A percentile compares a stretch with the other conserved stretches of the same genome.
Evolutionary conservation across 345 rosid species (phyloP).

Genomic region (Pugionium cornutum): DNA sequence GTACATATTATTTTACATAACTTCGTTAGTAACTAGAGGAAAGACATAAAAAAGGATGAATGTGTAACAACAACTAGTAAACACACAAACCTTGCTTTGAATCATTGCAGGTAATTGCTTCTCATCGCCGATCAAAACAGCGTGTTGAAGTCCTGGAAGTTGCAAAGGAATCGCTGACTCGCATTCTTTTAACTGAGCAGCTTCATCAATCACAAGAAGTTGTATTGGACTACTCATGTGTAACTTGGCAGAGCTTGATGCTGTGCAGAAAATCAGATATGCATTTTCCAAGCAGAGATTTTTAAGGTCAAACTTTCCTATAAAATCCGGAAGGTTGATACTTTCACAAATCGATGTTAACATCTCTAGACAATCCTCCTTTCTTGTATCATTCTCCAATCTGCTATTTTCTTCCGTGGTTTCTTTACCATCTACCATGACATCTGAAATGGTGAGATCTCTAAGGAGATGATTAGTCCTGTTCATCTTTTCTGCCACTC

Average conservation of each 20-base stretch:
- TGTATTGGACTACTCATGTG: slow-evolving; percentile 27
- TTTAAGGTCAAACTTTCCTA: not conserved
- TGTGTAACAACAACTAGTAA: too few relatives aligned
- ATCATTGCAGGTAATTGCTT: slow-evolving; percentile 56
- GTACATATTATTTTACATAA: too few relatives aligned
- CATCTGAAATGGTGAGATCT: not conserved
- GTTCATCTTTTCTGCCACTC: slow-evolving; percentile 36
- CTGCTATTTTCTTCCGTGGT: not conserved
- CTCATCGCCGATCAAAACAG: slow-evolving; percentile 54
- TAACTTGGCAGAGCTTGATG: slow-evolving; percentile 47
- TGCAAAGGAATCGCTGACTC: slow-evolving; percentile 55
- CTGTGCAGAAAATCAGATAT: slow-evolving; percentile 47
- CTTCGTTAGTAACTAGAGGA: too few relatives aligned
- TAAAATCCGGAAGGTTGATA: slow-evolving; percentile 12
- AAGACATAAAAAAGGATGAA: too few relatives aligned
- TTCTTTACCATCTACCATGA: not conserved
- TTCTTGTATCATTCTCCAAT: slow-evolving; percentile 19
- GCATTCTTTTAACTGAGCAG: slow-evolving; percentile 61
- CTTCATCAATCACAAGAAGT: slow-evolving; percentile 54
- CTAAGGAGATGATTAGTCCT: slow-evolving; percentile 29
- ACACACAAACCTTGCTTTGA: slow-evolving; percentile 57
- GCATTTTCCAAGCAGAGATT: slow-evolving; percentile 42
- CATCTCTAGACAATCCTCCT: slow-evolving; percentile 27
- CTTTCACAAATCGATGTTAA: slow-evolving; percentile 8
- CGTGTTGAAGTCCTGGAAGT: slow-evolving; percentile 46